Evolutionary conservation across 1,284 basidiomycete species (phyloP).

Genomic region (Boletus smithii): DNA sequence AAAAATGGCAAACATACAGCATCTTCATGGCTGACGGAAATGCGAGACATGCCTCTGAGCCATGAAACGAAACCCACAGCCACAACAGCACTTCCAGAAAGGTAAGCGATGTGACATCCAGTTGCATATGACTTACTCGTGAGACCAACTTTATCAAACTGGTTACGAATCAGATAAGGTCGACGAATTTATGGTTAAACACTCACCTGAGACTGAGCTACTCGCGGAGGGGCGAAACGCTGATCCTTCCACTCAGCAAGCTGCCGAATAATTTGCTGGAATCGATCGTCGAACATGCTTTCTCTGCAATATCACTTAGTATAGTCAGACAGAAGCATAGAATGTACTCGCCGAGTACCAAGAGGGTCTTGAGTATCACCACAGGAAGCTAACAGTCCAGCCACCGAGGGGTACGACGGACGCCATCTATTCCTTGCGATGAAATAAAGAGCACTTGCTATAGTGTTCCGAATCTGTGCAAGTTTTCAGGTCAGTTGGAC

Average conservation of each 20-base stretch:
- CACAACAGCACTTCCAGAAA: conserved; percentile 63
- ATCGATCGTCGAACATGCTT: conserved; percentile 53
- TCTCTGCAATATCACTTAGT: conserved; percentile 40
- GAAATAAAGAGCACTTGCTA: conserved; percentile 66
- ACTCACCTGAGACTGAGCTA: conserved; percentile 65
- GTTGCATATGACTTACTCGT: conserved; percentile 49
- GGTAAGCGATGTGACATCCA: conserved; percentile 13
- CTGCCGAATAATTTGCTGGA: conserved; percentile 52
- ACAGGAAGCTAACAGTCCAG: conserved; percentile 66
- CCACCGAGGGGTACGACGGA: conserved; percentile 70
- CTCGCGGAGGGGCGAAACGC: conserved; percentile 81
- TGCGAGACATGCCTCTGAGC: conserved; percentile 60
- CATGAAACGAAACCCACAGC: conserved; percentile 74
- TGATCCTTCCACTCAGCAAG: conserved; percentile 69
- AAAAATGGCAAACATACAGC: conserved; percentile 51
- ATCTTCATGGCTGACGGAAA: conserved; percentile 75
- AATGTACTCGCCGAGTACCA: conserved; percentile 45
- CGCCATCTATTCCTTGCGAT: conserved; percentile 67
- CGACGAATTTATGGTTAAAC: not conserved
- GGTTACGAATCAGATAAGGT: conserved; percentile 19
- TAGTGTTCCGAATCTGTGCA: conserved; percentile 63
- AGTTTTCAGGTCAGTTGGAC: conserved; percentile 5
- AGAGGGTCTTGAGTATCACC: conserved; percentile 63
- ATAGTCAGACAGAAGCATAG: not conserved
- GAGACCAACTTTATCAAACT: conserved; percentile 86